These are phyloP conservation scores for Tricholoma flavovirens DNA, from an alignment of 768 basidiomycete species.

Conservation along the genomic window DNA sequence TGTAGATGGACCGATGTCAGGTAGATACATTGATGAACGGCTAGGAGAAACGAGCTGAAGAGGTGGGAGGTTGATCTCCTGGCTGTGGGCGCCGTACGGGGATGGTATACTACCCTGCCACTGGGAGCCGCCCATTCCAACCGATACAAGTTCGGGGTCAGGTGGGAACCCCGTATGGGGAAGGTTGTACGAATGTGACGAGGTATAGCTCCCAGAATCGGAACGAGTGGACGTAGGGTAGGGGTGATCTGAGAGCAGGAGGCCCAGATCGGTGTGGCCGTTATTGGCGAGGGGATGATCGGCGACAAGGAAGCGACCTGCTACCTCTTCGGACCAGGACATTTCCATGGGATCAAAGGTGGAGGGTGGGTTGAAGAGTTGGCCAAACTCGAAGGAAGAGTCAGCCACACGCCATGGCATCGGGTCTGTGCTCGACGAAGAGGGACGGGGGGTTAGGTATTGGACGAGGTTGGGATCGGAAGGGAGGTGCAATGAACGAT, in stretches of 20 bases:
- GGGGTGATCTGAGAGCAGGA: neutral
- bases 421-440: neutral
- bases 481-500: neutral
- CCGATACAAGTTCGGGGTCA: neutral
- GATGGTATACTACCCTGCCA: neutral
- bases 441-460: neutral
- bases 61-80: slow-evolving; percentile 5
- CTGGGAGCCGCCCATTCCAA: neutral
- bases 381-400: neutral
- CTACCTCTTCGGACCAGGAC: neutral
- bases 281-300: neutral
- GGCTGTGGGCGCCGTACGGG: slow-evolving; percentile 5
- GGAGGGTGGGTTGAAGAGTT: neutral
- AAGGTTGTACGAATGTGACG: neutral
- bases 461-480: neutral
- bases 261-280: neutral
- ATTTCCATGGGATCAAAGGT: neutral
- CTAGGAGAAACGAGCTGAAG: too few species aligned
- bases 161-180: neutral
- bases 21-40: neutral
- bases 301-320: neutral
- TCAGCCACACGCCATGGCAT: slow-evolving; percentile 3
- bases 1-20: slow-evolving; percentile 2
- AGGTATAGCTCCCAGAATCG: neutral
- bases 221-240: neutral